Evolutionary conservation across 2,329 filamentous ascomycete species (phyloP).

Genomic region (Bipolaris oryzae): DNA sequence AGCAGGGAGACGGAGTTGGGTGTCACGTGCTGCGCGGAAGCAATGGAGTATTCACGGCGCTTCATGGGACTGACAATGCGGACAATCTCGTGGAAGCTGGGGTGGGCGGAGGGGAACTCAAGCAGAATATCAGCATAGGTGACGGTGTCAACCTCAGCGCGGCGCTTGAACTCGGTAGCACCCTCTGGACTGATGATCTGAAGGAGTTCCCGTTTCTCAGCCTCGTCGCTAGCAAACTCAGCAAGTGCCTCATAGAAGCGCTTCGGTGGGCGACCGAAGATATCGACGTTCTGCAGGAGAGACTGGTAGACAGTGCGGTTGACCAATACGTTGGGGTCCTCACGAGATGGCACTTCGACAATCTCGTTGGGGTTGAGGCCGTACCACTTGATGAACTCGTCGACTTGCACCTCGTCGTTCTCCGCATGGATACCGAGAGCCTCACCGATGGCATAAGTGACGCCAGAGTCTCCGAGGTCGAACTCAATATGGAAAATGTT

Average conservation of each 20-base stretch:
- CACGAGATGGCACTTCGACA: constrained; percentile 88
- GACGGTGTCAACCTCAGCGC: constrained; percentile 86
- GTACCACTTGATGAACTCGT: constrained; percentile 88
- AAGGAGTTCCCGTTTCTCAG: constrained; percentile 80
- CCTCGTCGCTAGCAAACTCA: constrained; percentile 81
- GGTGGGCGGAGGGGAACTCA: constrained; percentile 88
- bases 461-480: constrained; percentile 85
- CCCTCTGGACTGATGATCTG: constrained; percentile 75
- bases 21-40: constrained; percentile 92
- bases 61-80: constrained; percentile 91
- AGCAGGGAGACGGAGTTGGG: constrained; percentile 89
- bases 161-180: constrained; percentile 87
- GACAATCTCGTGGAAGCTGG: constrained; percentile 84
- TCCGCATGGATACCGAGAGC: constrained; percentile 95
- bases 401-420: constrained; percentile 80
- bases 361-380: constrained; percentile 81
- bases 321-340: constrained; percentile 75
- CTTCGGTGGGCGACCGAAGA: constrained; percentile 96
- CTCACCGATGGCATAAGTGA: constrained; percentile 97
- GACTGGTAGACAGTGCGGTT: constrained; percentile 93
- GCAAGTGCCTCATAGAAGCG: constrained; percentile 94
- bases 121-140: constrained; percentile 90
- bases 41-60: constrained; percentile 98
- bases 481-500: constrained; percentile 99
- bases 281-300: constrained; percentile 89